These are phyloP conservation scores for Hyparrhenia diplandra DNA, from an alignment of 176 grass and related monocot species.

Conservation along the genomic window DNA sequence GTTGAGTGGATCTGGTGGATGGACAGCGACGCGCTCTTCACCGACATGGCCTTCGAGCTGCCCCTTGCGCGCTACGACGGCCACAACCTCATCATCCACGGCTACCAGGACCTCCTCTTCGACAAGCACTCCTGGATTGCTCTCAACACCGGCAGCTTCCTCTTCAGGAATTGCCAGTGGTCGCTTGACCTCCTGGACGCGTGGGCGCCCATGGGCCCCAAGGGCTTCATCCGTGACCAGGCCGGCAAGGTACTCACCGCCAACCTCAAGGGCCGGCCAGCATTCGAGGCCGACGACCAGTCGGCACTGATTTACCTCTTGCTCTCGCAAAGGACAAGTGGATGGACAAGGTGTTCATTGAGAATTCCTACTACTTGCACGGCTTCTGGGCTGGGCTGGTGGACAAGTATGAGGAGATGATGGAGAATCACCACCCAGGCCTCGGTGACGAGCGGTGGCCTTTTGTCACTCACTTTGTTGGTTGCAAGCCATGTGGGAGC, in stretches of 20 bases:
- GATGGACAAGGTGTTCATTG: slow-evolving; percentile 79
- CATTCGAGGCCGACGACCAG: slow-evolving; percentile 91
- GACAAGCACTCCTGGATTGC: slow-evolving; percentile 84
- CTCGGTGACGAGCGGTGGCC: slow-evolving; percentile 91
- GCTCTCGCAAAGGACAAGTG: slow-evolving; percentile 80
- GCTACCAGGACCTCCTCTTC: slow-evolving; percentile 84
- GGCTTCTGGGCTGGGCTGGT: slow-evolving; percentile 89
- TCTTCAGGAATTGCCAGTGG: slow-evolving; percentile 93
- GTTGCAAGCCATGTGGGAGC: slow-evolving; percentile 92
- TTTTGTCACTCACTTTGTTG: slow-evolving; percentile 88
- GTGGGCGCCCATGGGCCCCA: slow-evolving; percentile 90
- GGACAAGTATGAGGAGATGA: slow-evolving; percentile 94
- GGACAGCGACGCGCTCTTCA: slow-evolving; percentile 94
- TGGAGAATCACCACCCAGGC: slow-evolving; percentile 84
- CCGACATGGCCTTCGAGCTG: slow-evolving; percentile 95
- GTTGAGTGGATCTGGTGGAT: slow-evolving; percentile 99
- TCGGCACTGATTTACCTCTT: slow-evolving; percentile 91
- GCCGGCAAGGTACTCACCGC: slow-evolving; percentile 73
- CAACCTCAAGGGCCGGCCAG: slow-evolving; percentile 72
- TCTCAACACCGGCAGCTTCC: slow-evolving; percentile 88
- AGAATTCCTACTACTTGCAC: slow-evolving; percentile 91
- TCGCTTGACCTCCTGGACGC: slow-evolving; percentile 77
- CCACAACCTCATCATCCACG: slow-evolving; percentile 88
- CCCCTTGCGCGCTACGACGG: slow-evolving; percentile 52
- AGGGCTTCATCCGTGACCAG: slow-evolving; percentile 63